Base-by-base conservation (phyloP, 805 yeast species). In the Scheffersomyces spartinae region DNA sequence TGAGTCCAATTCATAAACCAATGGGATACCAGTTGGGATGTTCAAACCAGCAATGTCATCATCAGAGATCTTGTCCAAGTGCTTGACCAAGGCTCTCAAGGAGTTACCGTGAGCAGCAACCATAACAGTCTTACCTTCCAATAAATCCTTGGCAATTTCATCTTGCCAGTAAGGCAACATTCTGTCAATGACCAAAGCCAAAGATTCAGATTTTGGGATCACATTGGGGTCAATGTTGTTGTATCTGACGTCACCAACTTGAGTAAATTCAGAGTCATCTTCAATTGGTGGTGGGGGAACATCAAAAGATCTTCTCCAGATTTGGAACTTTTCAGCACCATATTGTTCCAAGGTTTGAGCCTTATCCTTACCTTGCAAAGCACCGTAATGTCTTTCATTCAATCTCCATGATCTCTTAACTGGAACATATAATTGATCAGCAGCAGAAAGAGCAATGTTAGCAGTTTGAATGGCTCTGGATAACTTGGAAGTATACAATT, bases 351-450 rank as follows among this genome's bases (percentile, higher is more conserved):
- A 71, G 42, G 95, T 80, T 47, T 70, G 86, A 44, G 95, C 95
- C 71, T 86, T 86, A 71, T 88, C 93, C 70, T 88, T 85, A 61
- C 97, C 97, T 68, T 88, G 96, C 51, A 86, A 74, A 45, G 84
- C 96, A 73, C 97, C 97, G 69, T 86, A 86, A 65, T 86, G 96
- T 73, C 97, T 91, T 71, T 86, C 97, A 69, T 86, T 86, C 58
- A 86, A 74, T 73, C 96, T 81, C 96, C 96, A 88, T 29, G 88
- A 72, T 71, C 96, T 82, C 61, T 77, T 74, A 47, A 81, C 93
- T 50, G 93, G 95, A 42, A 86, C 71, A 72, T 74, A 86, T 43
- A 83, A 64, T 55, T 85, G 82, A 62, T 85, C 96, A 31, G 96
- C 88, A 39, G 67, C 56, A 35, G 79, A 83, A 43, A 86, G 68